phyloP scores from a whole-genome alignment of 2,329 filamentous ascomycete species.

The Didymella pinodella region DNA sequence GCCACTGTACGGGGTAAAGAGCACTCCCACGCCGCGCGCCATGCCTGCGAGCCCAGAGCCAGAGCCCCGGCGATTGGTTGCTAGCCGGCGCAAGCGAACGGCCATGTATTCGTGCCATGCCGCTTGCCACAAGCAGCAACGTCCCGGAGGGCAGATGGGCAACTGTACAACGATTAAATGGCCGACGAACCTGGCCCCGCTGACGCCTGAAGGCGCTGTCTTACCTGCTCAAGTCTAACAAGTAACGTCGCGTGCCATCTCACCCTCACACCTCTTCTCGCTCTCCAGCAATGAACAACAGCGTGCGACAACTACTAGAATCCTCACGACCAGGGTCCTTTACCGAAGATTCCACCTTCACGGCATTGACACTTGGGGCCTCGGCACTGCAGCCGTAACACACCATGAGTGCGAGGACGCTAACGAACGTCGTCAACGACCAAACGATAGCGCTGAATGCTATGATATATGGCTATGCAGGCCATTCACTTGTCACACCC shows the following conservation, averaged over 20 bases:
- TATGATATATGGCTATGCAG: constrained; percentile 60
- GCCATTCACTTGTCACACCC: constrained; percentile 60
- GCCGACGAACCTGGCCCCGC: constrained; percentile 41
- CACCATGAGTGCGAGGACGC: constrained; percentile 49
- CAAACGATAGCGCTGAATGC: constrained; percentile 58
- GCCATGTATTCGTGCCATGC: constrained; percentile 44
- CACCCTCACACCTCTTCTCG: constrained; percentile 16
- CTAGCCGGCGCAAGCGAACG: constrained; percentile 35
- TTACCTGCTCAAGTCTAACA: constrained; percentile 35
- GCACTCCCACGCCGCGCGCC: constrained; percentile 32
- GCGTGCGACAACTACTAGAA: constrained; percentile 27
- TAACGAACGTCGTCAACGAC: constrained; percentile 54
- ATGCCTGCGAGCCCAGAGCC: constrained; percentile 30
- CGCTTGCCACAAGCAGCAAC: constrained; percentile 42
- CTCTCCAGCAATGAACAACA: constrained; percentile 39
- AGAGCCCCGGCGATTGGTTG: constrained; percentile 38
- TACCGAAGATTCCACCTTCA: constrained; percentile 24
- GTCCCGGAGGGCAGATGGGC: constrained; percentile 23
- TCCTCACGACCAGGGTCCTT: constrained; percentile 29
- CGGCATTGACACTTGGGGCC: constrained; percentile 24
- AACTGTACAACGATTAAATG: constrained; percentile 42
- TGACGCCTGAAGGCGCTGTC: constrained; percentile 35
- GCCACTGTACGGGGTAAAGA: constrained; percentile 38
- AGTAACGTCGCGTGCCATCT: constrained; percentile 17
- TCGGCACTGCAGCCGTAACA: constrained; percentile 15